Evolutionary conservation across 352 stramenopile genomes (phyloP), one percentile per base, ranked within the genome.

Genomic region (Globisporangium abappressorium): DNA sequence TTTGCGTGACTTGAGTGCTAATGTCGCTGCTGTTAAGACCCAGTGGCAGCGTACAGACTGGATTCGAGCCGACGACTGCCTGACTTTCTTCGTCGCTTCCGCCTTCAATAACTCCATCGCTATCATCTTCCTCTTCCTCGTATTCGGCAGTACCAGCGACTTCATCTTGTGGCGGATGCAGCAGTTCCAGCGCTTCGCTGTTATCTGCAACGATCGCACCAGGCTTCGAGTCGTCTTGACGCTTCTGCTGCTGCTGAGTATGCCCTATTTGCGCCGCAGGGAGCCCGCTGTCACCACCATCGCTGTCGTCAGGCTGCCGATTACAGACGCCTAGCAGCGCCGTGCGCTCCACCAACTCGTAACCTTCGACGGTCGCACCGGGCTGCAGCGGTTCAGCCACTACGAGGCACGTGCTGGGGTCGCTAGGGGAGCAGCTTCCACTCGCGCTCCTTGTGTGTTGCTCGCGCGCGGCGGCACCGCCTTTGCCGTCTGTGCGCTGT

Each of bases 261-360:
- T 55, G 28, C 5, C 33, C 51, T 26, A 61, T 59, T 24, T 67
- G 62, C 15, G 49, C 53, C 0, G 49, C n/a, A 18, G 63, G 15
- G 2, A 55, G 22, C 20, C 56, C 56, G 20, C 30, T 20, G 9
- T 20, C 38, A 5, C 38, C 38, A 20, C 56, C 55, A 28, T 28
- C 26, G 24, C 62, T 22, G 12, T 24, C 36, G 28, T n/a, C 24
- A 5, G 26, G n/a, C 26, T 75, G 69, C 47, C 90, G 75, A 38
- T 88, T 82, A 49, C 84, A 93, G 33, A 91, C 76, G 2, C 85
- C 85, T 26, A 93, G 59, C 24, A 91, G 66, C 22, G 73, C 82
- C 30, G 84, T 81, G 26, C 81, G 82, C 70, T 93, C 85, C 41
- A 92, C 75, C 28, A 93, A 63, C 64, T 93, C 83, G 64, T 93